phyloP scores from a whole-genome alignment of 495 filamentous ascomycete genomes.

The Penicillium soppii region DNA sequence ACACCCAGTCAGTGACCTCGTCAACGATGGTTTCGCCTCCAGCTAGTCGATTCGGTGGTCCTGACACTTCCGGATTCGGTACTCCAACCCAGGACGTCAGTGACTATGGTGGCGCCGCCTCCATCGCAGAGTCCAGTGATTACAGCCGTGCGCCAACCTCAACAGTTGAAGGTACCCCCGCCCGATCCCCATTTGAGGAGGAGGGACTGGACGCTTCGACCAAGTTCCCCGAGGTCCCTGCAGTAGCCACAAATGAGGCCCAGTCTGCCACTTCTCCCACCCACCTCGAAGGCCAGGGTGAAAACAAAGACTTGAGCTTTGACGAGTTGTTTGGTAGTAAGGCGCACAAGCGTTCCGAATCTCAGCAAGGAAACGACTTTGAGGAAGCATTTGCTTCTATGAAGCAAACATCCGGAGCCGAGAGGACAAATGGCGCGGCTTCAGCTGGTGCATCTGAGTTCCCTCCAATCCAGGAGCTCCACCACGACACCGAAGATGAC shows the following conservation, averaged over 20 bases:
- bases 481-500: conserved; percentile 69
- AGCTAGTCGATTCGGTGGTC: conserved; percentile 63
- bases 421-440: conserved; percentile 32
- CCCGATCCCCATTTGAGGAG: conserved; percentile 46
- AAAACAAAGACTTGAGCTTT: conserved; percentile 39
- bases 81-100: conserved; percentile 54
- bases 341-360: conserved; percentile 54
- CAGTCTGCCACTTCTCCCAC: conserved; percentile 20
- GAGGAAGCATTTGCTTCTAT: conserved; percentile 49
- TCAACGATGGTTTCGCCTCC: conserved; percentile 83
- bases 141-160: conserved; percentile 24
- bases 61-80: conserved; percentile 54
- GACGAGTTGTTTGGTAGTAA: conserved; percentile 55
- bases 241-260: conserved; percentile 7
- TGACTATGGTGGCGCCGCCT: conserved; percentile 11
- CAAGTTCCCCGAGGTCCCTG: conserved; percentile 28
- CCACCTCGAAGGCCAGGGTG: conserved; percentile 18
- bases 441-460: conserved; percentile 62
- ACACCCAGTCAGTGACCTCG: conserved; percentile 66
- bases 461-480: conserved; percentile 86
- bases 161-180: conserved; percentile 15
- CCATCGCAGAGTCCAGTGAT: conserved; percentile 24
- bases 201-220: conserved; percentile 33
- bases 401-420: conserved; percentile 26
- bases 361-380: conserved; percentile 56